A percentile compares a stretch with the other conserved stretches of the same genome.
Conservation (phyloP, 2,329 filamentous ascomycete genomes). For the Nannizziopsis arthrosporioides region DNA sequence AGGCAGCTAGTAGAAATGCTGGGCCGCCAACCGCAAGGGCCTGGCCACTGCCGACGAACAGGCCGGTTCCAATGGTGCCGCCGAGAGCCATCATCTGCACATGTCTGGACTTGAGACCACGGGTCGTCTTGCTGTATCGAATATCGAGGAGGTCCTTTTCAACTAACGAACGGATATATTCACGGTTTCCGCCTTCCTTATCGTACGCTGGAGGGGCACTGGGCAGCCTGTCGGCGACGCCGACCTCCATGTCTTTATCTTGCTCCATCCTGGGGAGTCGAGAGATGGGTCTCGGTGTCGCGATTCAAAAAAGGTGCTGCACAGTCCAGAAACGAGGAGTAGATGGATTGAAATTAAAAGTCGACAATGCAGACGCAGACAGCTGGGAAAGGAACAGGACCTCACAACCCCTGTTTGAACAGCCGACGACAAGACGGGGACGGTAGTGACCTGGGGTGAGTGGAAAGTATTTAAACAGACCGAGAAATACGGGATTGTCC, state of each 20-base stretch:
- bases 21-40: conserved; percentile 45
- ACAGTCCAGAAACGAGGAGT: no score
- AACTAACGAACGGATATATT: conserved; percentile 25
- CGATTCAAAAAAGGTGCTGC: not conserved
- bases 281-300: not conserved
- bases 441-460: not conserved
- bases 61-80: conserved; percentile 35
- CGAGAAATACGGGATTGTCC: not conserved
- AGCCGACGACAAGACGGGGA: not conserved
- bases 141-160: conserved; percentile 32
- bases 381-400: no score
- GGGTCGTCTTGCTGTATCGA: conserved; percentile 30
- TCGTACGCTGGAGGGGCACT: not conserved
- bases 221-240: not conserved
- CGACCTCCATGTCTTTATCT: conserved; percentile 9
- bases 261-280: conserved; percentile 2
- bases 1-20: conserved; percentile 42
- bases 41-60: conserved; percentile 45
- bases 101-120: conserved; percentile 34
- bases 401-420: not conserved
- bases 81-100: conserved; percentile 33
- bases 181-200: conserved; percentile 15
- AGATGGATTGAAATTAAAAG: not conserved
- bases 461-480: conserved; percentile 1
- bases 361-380: not conserved